A percentile compares a stretch with the other conserved stretches of the same genome.
Conservation (phyloP, 1,284 basidiomycete species). For the Melampsora americana region DNA sequence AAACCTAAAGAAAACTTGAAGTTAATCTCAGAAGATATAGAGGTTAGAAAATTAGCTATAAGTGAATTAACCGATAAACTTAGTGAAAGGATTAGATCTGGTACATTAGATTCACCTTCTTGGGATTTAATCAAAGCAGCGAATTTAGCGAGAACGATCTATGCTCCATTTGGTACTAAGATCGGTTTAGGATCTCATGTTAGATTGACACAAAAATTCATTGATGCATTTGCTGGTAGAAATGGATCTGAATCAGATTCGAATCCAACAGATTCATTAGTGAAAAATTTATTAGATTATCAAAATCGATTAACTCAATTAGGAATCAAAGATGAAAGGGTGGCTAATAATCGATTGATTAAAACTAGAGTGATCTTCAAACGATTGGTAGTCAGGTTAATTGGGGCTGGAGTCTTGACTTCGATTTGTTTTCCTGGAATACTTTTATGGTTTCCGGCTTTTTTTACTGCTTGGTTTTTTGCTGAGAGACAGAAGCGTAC, state of each 20-base stretch:
- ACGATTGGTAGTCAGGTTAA: conserved; percentile 65
- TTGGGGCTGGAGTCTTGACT: conserved; percentile 66
- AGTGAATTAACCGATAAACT: neutral
- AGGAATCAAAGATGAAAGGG: conserved; percentile 36
- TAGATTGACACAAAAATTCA: conserved; percentile 58
- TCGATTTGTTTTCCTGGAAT: conserved; percentile 73
- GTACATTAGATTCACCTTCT: conserved; percentile 73
- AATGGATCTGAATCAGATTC: conserved; percentile 60
- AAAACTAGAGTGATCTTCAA: conserved; percentile 61
- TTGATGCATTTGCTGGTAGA: conserved; percentile 63
- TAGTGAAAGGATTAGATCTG: conserved; percentile 63
- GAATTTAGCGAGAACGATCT: conserved; percentile 71
- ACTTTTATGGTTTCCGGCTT: conserved; percentile 71
- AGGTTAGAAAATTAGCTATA: conserved; percentile 15
- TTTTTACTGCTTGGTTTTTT: conserved; percentile 65
- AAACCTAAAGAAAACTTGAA: conserved; percentile 41
- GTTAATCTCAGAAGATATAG: conserved; percentile 44
- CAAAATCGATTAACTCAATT: conserved; percentile 49
- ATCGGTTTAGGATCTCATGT: conserved; percentile 61
- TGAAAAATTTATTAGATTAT: conserved; percentile 66
- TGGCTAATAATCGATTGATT: conserved; percentile 53
- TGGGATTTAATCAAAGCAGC: conserved; percentile 72
- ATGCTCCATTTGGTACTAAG: conserved; percentile 73
- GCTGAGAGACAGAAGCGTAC: conserved; percentile 54
- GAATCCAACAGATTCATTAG: conserved; percentile 57